Evolutionary conservation across 768 basidiomycete species (phyloP), one percentile per base, ranked within the genome.

Genomic region (Phlebiopsis flavidoalba): DNA sequence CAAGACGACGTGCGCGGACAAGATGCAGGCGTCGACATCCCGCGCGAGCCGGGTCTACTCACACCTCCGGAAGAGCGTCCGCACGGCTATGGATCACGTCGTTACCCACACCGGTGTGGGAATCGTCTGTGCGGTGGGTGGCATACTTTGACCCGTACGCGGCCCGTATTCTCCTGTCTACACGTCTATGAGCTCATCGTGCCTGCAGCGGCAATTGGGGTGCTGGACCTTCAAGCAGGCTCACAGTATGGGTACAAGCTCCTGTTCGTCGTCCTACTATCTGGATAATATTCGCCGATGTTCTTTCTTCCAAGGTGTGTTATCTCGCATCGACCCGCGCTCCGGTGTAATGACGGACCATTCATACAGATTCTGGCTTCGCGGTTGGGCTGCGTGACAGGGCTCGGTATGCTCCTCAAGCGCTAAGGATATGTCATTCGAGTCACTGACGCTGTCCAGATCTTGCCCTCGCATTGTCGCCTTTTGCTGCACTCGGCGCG

Each of bases 201-300:
- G 35, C 57, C 53, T 53, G 24, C 57, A 88, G 87, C 19, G 91
- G 93, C 31, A 95, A 95, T 68, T 94, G 93, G 93, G 85, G 88
- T 17, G 93, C n/a, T 94, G 15, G 93, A 95, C 74, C 76, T 95
- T 8, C 88, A 91, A 72, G 93, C 93, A 0, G 93, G 93, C 10
- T 89, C 89, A 19, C 72, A 86, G 59, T 95, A 82, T 70, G 94
- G 95, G 0, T 97, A 96, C 73, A 83, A 82, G 61, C 79, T 95
- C 14, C 81, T 98, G 33, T 95, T 96, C 73, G 79, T 92, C 15
- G 87, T 98, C 11, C 80, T 97, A 6, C 71, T 97, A 19, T 78
- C 95, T 1, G 93, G 93, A n/a, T 10, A 64, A n/a, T 95, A 8
- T 86, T 91, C 58, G 94, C 92, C 15, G 87, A n/a, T n/a, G n/a